Percentiles rank a stretch among this genome's conserved stretches.
Conservation (phyloP, 73 alveolate genomes). For the Tetrahymena elliotti region DNA sequence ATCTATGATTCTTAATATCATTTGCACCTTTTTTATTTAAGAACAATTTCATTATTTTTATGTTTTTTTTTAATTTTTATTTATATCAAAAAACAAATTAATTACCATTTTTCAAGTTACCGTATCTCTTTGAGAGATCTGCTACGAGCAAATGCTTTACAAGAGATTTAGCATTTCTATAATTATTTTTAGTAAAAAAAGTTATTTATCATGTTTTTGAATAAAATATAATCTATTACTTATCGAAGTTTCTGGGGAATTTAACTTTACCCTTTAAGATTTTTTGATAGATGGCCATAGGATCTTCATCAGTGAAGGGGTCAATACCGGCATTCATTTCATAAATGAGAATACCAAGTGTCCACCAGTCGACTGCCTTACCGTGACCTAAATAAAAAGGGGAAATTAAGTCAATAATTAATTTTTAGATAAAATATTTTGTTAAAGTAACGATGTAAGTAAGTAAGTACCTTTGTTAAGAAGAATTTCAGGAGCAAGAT, state of each 20-base stretch:
- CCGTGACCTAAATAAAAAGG: slow-evolving; percentile 74
- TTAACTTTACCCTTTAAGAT: slow-evolving; percentile 66
- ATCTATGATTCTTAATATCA: slow-evolving; percentile 71
- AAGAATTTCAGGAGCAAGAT: slow-evolving; percentile 96
- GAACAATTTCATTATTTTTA: no score
- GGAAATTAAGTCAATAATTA: no score
- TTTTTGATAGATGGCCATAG: slow-evolving; percentile 70
- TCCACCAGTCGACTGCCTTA: slow-evolving; percentile 96
- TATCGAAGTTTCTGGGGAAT: slow-evolving; percentile 72
- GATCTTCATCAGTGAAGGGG: slow-evolving; percentile 78
- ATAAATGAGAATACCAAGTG: slow-evolving; percentile 71
- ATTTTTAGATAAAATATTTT: no score
- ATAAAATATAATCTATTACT: neutral
- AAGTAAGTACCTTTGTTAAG: slow-evolving; percentile 49
- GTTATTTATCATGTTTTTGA: neutral
- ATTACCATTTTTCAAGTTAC: slow-evolving; percentile 74
- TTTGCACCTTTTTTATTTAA: slow-evolving; percentile 22
- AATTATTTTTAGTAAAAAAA: neutral
- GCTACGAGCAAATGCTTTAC: slow-evolving; percentile 78
- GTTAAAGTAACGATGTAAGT: no score
- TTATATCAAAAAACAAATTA: neutral
- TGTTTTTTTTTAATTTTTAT: no score
- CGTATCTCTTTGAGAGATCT: slow-evolving; percentile 74
- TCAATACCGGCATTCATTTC: slow-evolving; percentile 84
- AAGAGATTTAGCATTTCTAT: slow-evolving; percentile 69